phyloP scores from a whole-genome alignment of 495 filamentous ascomycete genomes.

The Amphirosellinia nigrospora region DNA sequence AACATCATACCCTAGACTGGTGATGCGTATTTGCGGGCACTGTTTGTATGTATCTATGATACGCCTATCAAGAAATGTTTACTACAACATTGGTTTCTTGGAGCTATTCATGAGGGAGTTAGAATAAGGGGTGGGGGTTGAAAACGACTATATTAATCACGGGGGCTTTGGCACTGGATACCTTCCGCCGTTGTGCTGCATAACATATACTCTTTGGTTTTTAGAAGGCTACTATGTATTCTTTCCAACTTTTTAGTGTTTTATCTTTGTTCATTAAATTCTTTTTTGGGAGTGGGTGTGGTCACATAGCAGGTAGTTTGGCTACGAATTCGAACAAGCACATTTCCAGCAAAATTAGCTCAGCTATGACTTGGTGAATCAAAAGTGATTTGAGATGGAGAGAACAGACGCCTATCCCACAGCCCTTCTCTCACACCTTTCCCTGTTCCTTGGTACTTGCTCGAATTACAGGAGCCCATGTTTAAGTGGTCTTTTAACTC shows the following conservation, averaged over 20 bases:
- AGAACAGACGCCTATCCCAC: neutral
- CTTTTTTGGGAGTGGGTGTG: neutral
- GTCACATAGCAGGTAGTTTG: constrained; percentile 10
- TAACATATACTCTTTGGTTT: constrained; percentile 20
- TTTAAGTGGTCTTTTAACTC: neutral
- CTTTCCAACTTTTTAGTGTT: constrained; percentile 15
- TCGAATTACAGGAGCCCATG: neutral
- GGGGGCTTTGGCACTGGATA: constrained; percentile 20
- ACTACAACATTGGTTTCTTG: constrained; percentile 9
- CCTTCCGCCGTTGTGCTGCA: constrained; percentile 13
- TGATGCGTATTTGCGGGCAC: neutral
- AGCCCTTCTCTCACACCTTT: neutral
- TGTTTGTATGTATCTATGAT: constrained; percentile 15
- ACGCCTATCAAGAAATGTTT: constrained; percentile 1
- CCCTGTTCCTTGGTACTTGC: neutral
- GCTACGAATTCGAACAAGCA: constrained; percentile 19
- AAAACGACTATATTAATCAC: constrained; percentile 22
- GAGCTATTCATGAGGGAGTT: neutral
- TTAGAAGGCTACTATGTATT: constrained; percentile 17
- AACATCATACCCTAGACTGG: constrained; percentile 3
- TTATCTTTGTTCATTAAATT: neutral
- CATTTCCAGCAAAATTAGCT: constrained; percentile 10
- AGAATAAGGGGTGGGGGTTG: neutral
- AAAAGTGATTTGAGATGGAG: neutral
- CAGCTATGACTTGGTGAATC: neutral